Conservation (phyloP, 108 stramenopile species). For the Skeletonema potamos region DNA sequence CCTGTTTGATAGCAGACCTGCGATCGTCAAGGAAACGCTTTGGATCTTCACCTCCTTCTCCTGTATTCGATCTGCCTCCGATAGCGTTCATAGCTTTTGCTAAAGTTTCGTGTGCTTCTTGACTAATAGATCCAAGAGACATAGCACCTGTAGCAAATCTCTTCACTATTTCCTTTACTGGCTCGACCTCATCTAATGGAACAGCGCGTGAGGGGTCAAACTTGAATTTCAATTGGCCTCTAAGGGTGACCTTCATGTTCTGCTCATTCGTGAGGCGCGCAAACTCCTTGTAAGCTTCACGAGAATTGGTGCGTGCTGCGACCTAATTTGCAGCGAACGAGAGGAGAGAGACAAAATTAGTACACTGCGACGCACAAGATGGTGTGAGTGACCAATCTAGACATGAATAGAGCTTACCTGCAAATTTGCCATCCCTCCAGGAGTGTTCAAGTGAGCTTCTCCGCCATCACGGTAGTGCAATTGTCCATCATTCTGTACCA, state of each 20-base stretch:
- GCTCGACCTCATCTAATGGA: constrained; percentile 91
- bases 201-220: constrained; percentile 83
- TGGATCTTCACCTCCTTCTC: constrained; percentile 96
- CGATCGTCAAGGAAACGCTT: constrained; percentile 88
- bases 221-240: constrained; percentile 92
- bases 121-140: constrained; percentile 94
- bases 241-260: constrained; percentile 90
- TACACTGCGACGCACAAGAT: not conserved
- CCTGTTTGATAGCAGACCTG: constrained; percentile 91
- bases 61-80: constrained; percentile 93
- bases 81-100: constrained; percentile 92
- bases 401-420: constrained; percentile 56
- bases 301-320: constrained; percentile 90
- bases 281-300: constrained; percentile 94
- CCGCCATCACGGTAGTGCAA: constrained; percentile 95
- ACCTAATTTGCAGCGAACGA: constrained; percentile 19
- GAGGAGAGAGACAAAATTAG: not conserved
- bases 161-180: constrained; percentile 88
- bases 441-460: constrained; percentile 98
- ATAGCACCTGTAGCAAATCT: constrained; percentile 95
- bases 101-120: constrained; percentile 93
- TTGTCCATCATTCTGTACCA: constrained; percentile 95
- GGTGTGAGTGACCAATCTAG: not conserved
- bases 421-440: constrained; percentile 90
- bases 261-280: constrained; percentile 84